Evolutionary conservation across 306 rosid species (phyloP).

Genomic region (Dicorynia guianensis): DNA sequence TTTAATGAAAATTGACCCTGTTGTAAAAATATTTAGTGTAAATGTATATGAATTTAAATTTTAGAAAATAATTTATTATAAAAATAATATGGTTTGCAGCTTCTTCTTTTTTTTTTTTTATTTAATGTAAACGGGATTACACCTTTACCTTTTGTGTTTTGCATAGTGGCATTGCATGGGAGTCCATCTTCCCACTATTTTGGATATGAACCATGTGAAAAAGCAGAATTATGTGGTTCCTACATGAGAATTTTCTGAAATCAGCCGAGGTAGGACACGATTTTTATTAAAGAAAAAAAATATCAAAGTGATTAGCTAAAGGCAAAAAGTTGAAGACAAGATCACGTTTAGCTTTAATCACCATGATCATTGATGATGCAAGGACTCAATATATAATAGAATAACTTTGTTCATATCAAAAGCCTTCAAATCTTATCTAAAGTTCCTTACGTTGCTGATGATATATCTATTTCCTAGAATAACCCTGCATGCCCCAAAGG

Average conservation of each 20-base stretch:
- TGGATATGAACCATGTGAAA: conserved; percentile 52
- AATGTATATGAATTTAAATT: no score
- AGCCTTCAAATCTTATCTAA: neutral
- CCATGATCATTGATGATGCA: conserved; percentile 39
- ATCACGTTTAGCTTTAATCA: conserved; percentile 48
- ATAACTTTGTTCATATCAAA: conserved; percentile 28
- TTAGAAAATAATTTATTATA: no score
- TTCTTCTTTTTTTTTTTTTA: no score
- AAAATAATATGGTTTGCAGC: no score
- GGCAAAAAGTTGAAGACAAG: conserved; percentile 52
- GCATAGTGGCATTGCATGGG: conserved; percentile 24
- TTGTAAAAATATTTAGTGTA: no score
- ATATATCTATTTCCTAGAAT: no score
- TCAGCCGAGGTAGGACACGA: conserved; percentile 47
- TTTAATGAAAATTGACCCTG: no score
- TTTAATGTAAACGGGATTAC: no score
- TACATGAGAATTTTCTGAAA: conserved; percentile 40
- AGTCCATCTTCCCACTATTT: conserved; percentile 50
- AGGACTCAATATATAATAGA: conserved; percentile 14
- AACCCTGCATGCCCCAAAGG: no score
- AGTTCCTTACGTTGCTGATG: no score
- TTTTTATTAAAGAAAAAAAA: conserved; percentile 38
- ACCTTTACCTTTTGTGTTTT: conserved; percentile 32
- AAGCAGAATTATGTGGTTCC: conserved; percentile 47
- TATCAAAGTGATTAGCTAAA: conserved; percentile 39